Base-by-base conservation (phyloP, 140 eudicot genomes). In the Anethum foeniculum region DNA sequence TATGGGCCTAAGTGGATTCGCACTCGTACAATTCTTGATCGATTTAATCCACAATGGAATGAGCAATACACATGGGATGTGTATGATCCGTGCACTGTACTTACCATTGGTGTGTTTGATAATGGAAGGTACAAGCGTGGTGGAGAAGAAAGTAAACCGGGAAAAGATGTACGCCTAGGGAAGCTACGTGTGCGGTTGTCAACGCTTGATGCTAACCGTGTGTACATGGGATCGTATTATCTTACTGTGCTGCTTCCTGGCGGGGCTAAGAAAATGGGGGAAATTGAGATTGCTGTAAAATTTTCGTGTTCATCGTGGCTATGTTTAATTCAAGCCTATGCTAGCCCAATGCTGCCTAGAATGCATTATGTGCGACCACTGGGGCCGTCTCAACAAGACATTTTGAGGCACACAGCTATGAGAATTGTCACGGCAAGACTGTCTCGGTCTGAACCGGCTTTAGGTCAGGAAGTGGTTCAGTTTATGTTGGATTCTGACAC, bases 61-160 rank as follows among this genome's bases (percentile, higher is more conserved):
- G 99, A 94, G 86, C 99, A 94, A 82, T 94, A 94, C 85, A 90
- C 95, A 0, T 94, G 97, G 97, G 97, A 94, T 62, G 99, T 94
- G 0, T 89, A 90, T 43, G 98, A 94, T 77, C 97, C 98, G 7
- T 92, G 96, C 83, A 94, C 98, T 10, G 98, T 94, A 58, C 90
- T 94, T 36, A 94, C 98, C 0, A 92, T 94, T 4, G 98, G 98
- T 0, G 95, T 94, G 79, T 94, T 94, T 43, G 99, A 94, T 67
- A 92, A 92, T 27, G 97, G 95, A 64, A 85, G 95, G 90, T 89
- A 90, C 85, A 86, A 85, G 81, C 81, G 74, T 10, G 88, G 86
- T 39, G 90, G 82, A 3, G 84, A 82, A 10, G 88, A 78, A 27
- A 49, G 79, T 12, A 91, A 82, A 78, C 85, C 87, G 5, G 84